Base-by-base conservation (phyloP, 768 basidiomycete species). In the Astraeus odoratus region DNA sequence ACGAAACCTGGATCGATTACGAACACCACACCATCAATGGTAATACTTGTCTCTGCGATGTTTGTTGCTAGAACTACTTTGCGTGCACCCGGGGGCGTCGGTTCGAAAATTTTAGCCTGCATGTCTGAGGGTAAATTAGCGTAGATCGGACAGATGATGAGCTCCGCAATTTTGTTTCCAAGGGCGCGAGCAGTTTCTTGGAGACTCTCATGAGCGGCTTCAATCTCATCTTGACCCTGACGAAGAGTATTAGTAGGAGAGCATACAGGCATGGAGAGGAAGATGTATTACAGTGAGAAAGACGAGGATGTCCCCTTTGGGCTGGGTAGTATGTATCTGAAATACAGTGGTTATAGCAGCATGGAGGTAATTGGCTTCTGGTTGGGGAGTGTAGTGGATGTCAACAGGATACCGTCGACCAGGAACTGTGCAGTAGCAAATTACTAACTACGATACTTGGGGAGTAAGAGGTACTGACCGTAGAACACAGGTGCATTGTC, bases 101-200 rank as follows among this genome's bases (percentile, higher is more conserved):
- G 95, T 64, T 99, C 96, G 65, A 99, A 99, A 46, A 99, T 99
- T 69, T 97, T 96, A 29, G 93, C 87, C 63, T 99, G 96, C 94
- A 99, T 94, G 50, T 99, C 96, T 54, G 91, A 94, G 1, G 96
- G 96, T n/a, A 99, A 68, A 61, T 96, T 98, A 51, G 96, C 96
- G 57, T 99, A 99, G 49, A 99, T 99, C 3, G 96, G 96, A 57
- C 94, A 97, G 48, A 99, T 78, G 46, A 98, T 82, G 36, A 99
- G 75, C 57, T 99, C 96, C 5, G 80, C 77, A 37, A 98, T 86
- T 68, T 98, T 97, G 70, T 98, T 97, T 16, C 94, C 94, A 0
- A 99, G 71, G 1, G 95, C 86, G 19, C 92, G 81, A 19, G 92
- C 84, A 0, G 96, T 99, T 70, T 99, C 96, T 60, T 89, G 83